Conservation (phyloP, 2,329 filamentous ascomycete species). For the Ambrosiella beaveri region DNA sequence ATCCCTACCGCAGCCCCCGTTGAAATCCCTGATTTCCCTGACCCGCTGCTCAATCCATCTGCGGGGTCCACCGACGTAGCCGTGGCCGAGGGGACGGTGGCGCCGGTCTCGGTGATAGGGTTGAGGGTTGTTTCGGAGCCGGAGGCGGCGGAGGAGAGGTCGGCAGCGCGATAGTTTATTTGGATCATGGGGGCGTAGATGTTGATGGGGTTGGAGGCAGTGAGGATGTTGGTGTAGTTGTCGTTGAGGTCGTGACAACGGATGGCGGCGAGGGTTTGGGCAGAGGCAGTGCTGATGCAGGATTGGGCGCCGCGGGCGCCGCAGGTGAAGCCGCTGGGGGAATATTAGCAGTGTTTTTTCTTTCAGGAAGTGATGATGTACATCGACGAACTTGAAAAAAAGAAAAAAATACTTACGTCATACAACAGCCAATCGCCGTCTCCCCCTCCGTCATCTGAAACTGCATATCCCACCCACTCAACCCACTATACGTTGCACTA, state of each 20-base stretch:
- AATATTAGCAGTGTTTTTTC: not conserved
- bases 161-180: slow-evolving; percentile 17
- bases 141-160: slow-evolving; percentile 12
- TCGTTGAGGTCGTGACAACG: not conserved
- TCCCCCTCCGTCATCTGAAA: slow-evolving; percentile 14
- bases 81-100: not conserved
- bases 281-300: not conserved
- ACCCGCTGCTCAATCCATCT: not conserved
- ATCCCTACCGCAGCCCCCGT: slow-evolving; percentile 13
- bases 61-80: not conserved
- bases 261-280: not conserved
- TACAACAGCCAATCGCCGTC: slow-evolving; percentile 18
- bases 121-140: slow-evolving; percentile 1
- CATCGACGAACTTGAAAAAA: not conserved
- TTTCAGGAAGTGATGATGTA: not conserved
- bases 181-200: slow-evolving; percentile 19
- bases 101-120: not conserved
- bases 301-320: not conserved
- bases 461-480: slow-evolving; percentile 15
- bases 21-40: not conserved
- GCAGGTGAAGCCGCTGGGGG: not conserved
- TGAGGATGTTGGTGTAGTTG: not conserved
- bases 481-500: slow-evolving; percentile 14
- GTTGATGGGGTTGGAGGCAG: not conserved
- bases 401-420: slow-evolving; percentile 12